Base-by-base conservation (phyloP, 768 basidiomycete genomes). In the Auricularia sp. region DNA sequence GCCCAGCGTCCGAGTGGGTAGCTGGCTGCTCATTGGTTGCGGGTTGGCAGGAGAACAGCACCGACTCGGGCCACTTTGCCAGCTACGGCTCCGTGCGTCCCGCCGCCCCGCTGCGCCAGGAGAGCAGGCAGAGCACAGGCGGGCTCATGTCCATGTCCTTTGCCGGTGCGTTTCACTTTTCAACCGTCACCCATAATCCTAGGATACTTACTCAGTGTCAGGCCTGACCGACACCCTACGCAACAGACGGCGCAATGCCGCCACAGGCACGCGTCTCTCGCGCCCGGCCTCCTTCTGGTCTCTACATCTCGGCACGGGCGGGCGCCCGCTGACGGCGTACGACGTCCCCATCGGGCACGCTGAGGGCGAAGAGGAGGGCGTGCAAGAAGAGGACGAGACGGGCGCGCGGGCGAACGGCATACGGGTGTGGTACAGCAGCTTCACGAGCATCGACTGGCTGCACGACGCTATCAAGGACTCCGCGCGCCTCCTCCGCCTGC, bases 401-500 rank as follows among this genome's bases (percentile, higher is more conserved):
- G 87, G 85, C 64, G 80, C 84, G 36, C 86, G 84, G 70, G 84
- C 85, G 61, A 96, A 96, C 68, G 94, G 94, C 42, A 86, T 92
- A 64, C 87, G 92, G 34, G 91, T 93, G 39, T 91, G 88, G 91
- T 93, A 93, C 74, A 86, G 88, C 11, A 91, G 90, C 2, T 96
- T 87, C 77, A 87, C 91, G 0, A 93, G 90, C 21, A 88, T 96
- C 64, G 94, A 98, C 74, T 98, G 95, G 96, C 79, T 98, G 63
- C 96, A 98, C 70, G 96, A 98, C 77, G 84, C 91, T 47, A 92
- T 98, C 78, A 95, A 97, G 74, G 93, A 96, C 71, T 92, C 93
- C 0, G 83, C 84, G 7, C 88, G 94, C 35, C 87, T 89, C 67
- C 83, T 87, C 39, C 81, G 84, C 61, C 79, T 96, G 18, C 80